Evolutionary conservation across 208 protist genomes (phyloP).

Genomic region (Crithidia acanthocephali): DNA sequence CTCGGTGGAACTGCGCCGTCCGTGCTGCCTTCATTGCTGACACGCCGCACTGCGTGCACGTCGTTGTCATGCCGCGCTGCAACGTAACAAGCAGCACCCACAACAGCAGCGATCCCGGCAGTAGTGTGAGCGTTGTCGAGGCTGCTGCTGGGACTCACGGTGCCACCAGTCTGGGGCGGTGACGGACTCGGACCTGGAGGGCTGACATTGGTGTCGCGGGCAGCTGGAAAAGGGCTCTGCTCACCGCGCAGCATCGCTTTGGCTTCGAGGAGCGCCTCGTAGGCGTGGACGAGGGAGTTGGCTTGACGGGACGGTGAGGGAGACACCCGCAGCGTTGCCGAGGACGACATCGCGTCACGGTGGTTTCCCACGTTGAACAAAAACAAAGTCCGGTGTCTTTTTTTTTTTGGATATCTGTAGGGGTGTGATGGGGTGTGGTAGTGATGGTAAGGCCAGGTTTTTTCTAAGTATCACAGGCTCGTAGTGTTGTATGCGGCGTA

Average conservation of each 20-base stretch:
- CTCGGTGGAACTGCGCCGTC: too few species aligned
- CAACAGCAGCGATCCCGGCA: too few species aligned
- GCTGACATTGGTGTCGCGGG: background rate
- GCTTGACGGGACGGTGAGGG: background rate
- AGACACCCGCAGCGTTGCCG: background rate
- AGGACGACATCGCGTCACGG: background rate
- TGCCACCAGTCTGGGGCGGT: background rate
- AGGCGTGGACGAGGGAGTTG: slow-evolving; percentile 8
- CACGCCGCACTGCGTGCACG: too few species aligned
- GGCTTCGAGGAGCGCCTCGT: slow-evolving; percentile 10
- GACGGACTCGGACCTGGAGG: background rate
- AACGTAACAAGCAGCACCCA: too few species aligned
- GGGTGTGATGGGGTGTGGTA: too few species aligned
- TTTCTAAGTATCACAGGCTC: too few species aligned
- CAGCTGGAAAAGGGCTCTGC: slow-evolving; percentile 5
- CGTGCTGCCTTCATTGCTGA: too few species aligned
- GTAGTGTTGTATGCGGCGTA: too few species aligned
- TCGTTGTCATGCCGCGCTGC: too few species aligned
- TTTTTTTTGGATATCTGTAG: too few species aligned
- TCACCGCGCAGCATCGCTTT: slow-evolving; percentile 21
- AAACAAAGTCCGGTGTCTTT: too few species aligned
- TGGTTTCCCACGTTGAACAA: background rate
- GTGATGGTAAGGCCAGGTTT: too few species aligned
- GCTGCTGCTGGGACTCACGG: slow-evolving; percentile 9
- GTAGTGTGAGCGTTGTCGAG: background rate